Evolutionary conservation across 306 rosid genomes (phyloP).

Genomic region (Hippophae tibetana): DNA sequence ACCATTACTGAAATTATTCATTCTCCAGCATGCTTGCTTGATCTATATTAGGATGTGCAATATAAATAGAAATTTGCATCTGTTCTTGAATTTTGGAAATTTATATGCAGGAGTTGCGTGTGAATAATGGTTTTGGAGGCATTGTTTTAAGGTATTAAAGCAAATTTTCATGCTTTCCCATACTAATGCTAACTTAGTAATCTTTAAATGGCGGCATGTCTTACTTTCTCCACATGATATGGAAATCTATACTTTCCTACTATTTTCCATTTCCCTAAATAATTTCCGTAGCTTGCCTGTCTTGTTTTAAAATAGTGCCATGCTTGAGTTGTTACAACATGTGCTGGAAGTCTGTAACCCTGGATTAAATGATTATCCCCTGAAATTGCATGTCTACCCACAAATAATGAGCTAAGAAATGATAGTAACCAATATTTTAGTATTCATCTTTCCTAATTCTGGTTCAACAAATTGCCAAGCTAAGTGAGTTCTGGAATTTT

Average conservation of each 20-base stretch:
- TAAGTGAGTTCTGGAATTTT: conserved; percentile 4
- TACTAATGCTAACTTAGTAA: conserved; percentile 3
- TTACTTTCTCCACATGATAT: neutral
- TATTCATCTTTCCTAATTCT: neutral
- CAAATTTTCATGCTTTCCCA: conserved; percentile 7
- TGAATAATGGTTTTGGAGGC: conserved; percentile 89
- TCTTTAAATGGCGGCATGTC: neutral
- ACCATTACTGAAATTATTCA: neutral
- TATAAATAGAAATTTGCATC: neutral
- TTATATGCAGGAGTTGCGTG: conserved; percentile 80
- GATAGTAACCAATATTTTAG: neutral
- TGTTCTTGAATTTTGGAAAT: conserved; percentile 20
- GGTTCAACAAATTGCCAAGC: neutral
- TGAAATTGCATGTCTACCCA: neutral
- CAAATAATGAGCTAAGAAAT: conserved; percentile 3
- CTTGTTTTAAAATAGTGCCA: neutral
- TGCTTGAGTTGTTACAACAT: neutral
- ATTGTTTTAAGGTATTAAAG: conserved; percentile 62
- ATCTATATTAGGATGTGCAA: neutral
- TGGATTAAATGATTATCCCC: neutral
- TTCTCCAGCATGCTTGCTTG: neutral
- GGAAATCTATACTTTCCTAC: neutral
- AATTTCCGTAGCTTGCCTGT: too few relatives aligned
- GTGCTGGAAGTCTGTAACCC: neutral
- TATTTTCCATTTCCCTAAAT: too few relatives aligned